Evolutionary conservation across 2,329 filamentous ascomycete species (phyloP).

Genomic region (Monosporascus sp.): DNA sequence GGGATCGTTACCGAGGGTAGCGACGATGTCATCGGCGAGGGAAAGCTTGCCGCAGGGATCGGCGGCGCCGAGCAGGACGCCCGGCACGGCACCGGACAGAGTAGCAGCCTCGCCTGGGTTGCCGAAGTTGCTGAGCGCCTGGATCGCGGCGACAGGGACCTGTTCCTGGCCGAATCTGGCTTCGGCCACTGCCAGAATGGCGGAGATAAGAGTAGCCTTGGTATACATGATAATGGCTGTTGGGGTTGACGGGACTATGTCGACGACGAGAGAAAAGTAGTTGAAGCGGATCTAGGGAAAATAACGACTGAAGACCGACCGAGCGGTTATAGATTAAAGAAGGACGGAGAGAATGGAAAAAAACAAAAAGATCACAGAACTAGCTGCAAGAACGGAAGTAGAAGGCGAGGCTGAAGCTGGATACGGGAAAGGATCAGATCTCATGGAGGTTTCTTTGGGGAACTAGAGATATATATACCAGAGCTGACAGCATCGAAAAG

Average conservation of each 20-base stretch:
- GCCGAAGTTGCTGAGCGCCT: constrained; percentile 48
- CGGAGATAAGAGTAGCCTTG: constrained; percentile 34
- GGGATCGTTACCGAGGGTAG: constrained; percentile 53
- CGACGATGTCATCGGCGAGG: constrained; percentile 60
- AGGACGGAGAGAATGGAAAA: constrained; percentile 26
- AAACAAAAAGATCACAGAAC: constrained; percentile 35
- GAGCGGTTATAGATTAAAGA: constrained; percentile 22
- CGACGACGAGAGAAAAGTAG: constrained; percentile 14
- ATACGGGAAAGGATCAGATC: constrained; percentile 24
- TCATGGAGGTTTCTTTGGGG: constrained; percentile 16
- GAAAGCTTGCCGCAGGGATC: constrained; percentile 63
- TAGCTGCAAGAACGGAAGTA: constrained; percentile 20
- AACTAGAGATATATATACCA: constrained; percentile 5
- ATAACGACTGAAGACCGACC: constrained; percentile 21
- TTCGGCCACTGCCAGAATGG: constrained; percentile 39
- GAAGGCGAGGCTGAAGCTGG: constrained; percentile 13
- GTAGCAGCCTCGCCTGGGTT: constrained; percentile 56
- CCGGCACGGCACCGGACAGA: constrained; percentile 56
- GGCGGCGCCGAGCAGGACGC: constrained; percentile 58
- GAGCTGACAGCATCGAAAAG: constrained; percentile 5
- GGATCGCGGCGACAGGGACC: constrained; percentile 48
- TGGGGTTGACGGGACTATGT: constrained; percentile 9
- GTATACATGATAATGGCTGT: constrained; percentile 35
- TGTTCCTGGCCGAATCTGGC: constrained; percentile 63
- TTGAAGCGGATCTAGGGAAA: constrained; percentile 3